Percentiles rank a stretch among this genome's conserved stretches.
These are phyloP conservation scores for Alternaria hordeiaustralica DNA, from an alignment of 2,329 filamentous ascomycete species.

Conservation along the genomic window DNA sequence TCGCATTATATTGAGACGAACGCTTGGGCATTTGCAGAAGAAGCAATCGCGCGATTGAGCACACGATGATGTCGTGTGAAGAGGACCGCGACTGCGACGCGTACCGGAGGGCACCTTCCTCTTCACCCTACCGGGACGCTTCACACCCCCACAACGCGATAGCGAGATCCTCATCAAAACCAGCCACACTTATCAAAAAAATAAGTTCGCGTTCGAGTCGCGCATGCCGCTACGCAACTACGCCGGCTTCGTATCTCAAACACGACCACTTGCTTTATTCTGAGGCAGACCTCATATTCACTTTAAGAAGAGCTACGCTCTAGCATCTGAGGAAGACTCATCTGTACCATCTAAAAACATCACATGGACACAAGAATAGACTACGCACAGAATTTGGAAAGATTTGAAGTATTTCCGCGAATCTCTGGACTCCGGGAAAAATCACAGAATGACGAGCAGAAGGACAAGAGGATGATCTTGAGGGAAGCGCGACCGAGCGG, in stretches of 20 bases:
- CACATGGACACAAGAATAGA: background rate
- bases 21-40: too few species aligned
- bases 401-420: background rate
- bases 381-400: background rate
- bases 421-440: background rate
- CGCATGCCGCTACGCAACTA: background rate
- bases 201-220: background rate
- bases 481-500: constrained; percentile 6
- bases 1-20: background rate
- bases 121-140: background rate
- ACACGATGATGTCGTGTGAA: background rate
- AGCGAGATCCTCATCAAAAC: background rate
- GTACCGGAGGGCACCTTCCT: background rate
- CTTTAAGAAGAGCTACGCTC: background rate
- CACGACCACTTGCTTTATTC: background rate
- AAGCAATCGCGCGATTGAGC: background rate
- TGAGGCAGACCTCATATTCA: accelerated
- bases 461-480: background rate
- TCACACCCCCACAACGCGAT: background rate
- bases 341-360: accelerated
- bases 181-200: background rate
- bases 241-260: background rate
- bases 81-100: background rate
- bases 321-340: background rate
- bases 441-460: too few species aligned